Conservation (phyloP, 495 filamentous ascomycete genomes). For the Aspergillus steynii region DNA sequence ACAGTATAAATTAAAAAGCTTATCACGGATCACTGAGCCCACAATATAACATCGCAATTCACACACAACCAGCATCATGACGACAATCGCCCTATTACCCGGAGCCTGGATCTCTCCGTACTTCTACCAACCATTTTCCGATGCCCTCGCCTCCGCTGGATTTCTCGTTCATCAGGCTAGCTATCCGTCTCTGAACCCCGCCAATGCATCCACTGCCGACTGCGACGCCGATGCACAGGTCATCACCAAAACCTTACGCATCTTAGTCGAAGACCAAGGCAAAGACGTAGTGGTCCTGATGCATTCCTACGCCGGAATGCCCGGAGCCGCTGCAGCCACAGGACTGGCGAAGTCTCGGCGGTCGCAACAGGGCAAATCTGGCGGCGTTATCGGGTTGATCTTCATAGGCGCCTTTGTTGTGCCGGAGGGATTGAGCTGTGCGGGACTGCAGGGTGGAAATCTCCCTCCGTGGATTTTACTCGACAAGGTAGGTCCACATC, state of each 20-base stretch:
- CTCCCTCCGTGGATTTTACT: conserved; percentile 29
- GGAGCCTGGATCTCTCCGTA: conserved; percentile 29
- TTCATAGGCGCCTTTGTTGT: conserved; percentile 32
- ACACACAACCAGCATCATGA: not conserved
- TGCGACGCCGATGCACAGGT: conserved; percentile 21
- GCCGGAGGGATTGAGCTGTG: conserved; percentile 28
- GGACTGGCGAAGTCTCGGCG: conserved; percentile 21
- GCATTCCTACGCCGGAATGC: conserved; percentile 37
- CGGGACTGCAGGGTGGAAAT: conserved; percentile 26
- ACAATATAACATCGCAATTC: not conserved
- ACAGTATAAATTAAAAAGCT: too few species aligned
- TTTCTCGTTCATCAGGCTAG: conserved; percentile 19
- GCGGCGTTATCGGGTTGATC: conserved; percentile 30
- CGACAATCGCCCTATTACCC: conserved; percentile 31
- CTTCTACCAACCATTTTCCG: conserved; percentile 25
- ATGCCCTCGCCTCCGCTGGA: conserved; percentile 18
- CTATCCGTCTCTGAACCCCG: conserved; percentile 26
- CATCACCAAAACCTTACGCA: conserved; percentile 14
- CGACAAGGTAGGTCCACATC: conserved; percentile 18
- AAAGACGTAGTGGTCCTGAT: conserved; percentile 28
- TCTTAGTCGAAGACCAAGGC: conserved; percentile 27
- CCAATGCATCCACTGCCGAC: conserved; percentile 16
- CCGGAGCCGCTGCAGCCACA: conserved; percentile 25
- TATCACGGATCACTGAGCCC: too few species aligned
- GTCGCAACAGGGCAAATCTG: conserved; percentile 20